Evolutionary conservation across 1,284 basidiomycete species (phyloP), one percentile per base, ranked within the genome.

Genomic region (Fomitopsis schrenkii): DNA sequence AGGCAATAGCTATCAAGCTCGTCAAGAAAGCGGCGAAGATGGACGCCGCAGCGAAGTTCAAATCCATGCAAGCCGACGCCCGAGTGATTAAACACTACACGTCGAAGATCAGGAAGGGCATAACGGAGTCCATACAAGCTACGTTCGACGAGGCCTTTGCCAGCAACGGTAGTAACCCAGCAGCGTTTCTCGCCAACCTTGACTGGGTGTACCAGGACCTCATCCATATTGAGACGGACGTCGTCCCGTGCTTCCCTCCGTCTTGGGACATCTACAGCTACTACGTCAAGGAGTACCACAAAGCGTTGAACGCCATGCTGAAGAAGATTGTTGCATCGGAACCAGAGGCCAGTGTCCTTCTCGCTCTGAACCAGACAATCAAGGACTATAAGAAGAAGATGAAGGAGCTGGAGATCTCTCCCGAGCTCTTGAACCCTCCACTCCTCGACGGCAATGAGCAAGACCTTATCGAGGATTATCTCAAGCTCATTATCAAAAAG

Each of bases 81-180:
- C 90, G 97, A 58, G 83, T 94, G 45, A 91, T 99, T 76, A 99
- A 99, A 77, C 93, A 98, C 74, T 99, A 98, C 75, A 88, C 95
- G 12, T 90, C 92, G 63, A 98, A 96, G 74, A 85, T 98, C 64
- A 84, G 89, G 63, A 93, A 93, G 69, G 83, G 85, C 33, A 91
- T 99, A 72, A 81, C 85, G 2, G 85, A 90, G 17, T 89, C 93
- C 2, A 92, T 97, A 64, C 85, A 87, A 64, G 80, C 80, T 45
- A 85, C 87, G 60, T 94, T 97, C 68, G 83, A 90, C 7, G 81
- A 83, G 26, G 87, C 87, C 17, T 93, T 88, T 72, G 75, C 81
- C 48, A 83, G 80, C 36, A 80, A 87, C 67, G 80, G 86, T 65
- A 79, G 83, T 28, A 83, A 94, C 68, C 85, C 90, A 14, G 77